phyloP scores from a whole-genome alignment of 2,329 filamentous ascomycete species.

The Trichophyton schoenleinii region DNA sequence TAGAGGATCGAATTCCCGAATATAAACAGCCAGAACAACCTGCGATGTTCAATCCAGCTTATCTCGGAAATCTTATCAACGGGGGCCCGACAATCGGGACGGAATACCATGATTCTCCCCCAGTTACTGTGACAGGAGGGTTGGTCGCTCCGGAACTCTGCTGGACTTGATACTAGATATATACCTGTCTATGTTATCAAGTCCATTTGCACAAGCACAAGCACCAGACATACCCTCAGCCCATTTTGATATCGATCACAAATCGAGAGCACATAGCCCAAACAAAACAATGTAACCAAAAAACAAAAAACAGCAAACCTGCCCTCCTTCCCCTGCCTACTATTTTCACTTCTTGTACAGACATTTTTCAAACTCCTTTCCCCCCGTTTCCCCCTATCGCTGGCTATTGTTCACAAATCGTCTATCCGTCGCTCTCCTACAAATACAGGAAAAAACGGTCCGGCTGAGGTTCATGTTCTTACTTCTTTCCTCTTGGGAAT shows the following conservation, averaged over 20 bases:
- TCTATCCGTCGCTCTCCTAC: not conserved
- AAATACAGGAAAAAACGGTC: not conserved
- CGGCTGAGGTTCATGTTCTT: slow-evolving; percentile 5
- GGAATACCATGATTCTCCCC: slow-evolving; percentile 22
- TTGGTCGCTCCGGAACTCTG: slow-evolving; percentile 25
- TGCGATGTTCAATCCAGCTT: slow-evolving; percentile 28
- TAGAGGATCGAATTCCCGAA: slow-evolving; percentile 21
- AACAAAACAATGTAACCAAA: not conserved
- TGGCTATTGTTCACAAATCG: not conserved
- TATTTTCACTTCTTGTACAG: not conserved
- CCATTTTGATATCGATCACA: slow-evolving; percentile 1
- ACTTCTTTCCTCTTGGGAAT: slow-evolving; percentile 4
- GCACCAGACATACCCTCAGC: not conserved
- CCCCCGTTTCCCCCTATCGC: not conserved
- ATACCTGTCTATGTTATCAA: not conserved
- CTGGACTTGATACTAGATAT: slow-evolving; percentile 22
- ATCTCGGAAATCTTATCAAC: slow-evolving; percentile 24
- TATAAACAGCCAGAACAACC: slow-evolving; percentile 22
- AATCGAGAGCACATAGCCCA: not conserved
- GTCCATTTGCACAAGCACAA: not conserved
- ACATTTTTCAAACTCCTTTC: not conserved
- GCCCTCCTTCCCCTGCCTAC: not conserved
- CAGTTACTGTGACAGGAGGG: slow-evolving; percentile 22
- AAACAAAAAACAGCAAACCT: not conserved
- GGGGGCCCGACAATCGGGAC: slow-evolving; percentile 20